Percentiles rank a stretch among this genome's conserved stretches.
phyloP scores from a whole-genome alignment of 202 grass and related monocot species.

The Setaria viridis region DNA sequence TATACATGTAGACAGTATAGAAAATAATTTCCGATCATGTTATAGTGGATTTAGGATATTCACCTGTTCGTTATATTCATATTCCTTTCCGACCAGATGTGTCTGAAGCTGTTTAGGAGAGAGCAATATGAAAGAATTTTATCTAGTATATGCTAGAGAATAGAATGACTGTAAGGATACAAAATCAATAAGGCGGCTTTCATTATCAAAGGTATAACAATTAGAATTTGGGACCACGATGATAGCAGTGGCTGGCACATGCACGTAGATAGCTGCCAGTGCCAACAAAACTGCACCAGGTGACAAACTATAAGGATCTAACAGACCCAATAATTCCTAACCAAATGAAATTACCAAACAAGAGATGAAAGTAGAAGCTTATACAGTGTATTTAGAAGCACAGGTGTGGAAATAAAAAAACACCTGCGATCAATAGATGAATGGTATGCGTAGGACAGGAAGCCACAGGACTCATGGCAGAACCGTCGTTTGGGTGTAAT shows the following conservation, averaged over 20 bases:
- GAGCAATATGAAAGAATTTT: slow-evolving; percentile 47
- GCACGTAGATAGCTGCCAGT: slow-evolving; percentile 41
- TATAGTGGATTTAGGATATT: slow-evolving; percentile 28
- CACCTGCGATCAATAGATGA: slow-evolving; percentile 38
- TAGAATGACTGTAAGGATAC: slow-evolving; percentile 72
- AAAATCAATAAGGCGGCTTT: slow-evolving; percentile 87
- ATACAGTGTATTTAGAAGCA: slow-evolving; percentile 13
- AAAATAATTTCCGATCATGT: slow-evolving; percentile 6
- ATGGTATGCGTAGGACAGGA: not conserved
- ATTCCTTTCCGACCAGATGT: slow-evolving; percentile 61
- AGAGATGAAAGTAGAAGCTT: not conserved
- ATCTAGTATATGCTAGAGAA: slow-evolving; percentile 12
- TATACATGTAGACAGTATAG: slow-evolving; percentile 15
- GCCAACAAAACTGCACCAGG: slow-evolving; percentile 52
- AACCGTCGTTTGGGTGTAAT: not conserved
- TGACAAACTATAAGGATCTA: slow-evolving; percentile 44
- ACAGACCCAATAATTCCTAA: not conserved
- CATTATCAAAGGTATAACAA: slow-evolving; percentile 82
- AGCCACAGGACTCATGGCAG: not conserved
- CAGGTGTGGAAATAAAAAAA: not conserved
- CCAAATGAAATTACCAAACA: slow-evolving; percentile 11
- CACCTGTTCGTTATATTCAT: slow-evolving; percentile 83
- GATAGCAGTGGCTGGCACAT: slow-evolving; percentile 38
- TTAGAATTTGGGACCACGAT: slow-evolving; percentile 71
- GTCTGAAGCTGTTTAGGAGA: slow-evolving; percentile 74